Conservation (phyloP, 345 rosid genomes). For the Salix exigua region DNA sequence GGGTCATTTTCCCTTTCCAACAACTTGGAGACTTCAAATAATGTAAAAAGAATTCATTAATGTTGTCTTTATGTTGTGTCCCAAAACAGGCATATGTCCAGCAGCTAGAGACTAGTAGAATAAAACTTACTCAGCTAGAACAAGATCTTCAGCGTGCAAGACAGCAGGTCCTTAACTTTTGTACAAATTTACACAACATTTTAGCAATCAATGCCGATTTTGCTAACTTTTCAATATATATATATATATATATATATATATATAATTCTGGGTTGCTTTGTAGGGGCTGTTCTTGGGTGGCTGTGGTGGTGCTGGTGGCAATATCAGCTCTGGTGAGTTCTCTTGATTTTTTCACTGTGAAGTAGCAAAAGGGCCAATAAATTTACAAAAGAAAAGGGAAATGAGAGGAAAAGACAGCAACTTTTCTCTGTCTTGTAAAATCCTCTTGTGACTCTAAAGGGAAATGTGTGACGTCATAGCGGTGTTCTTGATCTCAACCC, state of each 20-base stretch:
- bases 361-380: not conserved
- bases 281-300: slow-evolving; percentile 90
- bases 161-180: slow-evolving; percentile 58
- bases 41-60: not conserved
- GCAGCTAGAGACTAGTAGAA: slow-evolving; percentile 88
- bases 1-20: not conserved
- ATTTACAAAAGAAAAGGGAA: too few species aligned
- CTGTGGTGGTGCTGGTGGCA: slow-evolving; percentile 62
- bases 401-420: not conserved
- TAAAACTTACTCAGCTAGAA: slow-evolving; percentile 80
- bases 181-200: not conserved
- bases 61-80: not conserved
- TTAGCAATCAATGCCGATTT: not conserved
- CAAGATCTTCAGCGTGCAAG: slow-evolving; percentile 97
- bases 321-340: slow-evolving; percentile 72
- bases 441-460: not conserved
- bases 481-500: too few species aligned
- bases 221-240: too few species aligned
- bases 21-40: not conserved
- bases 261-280: not conserved
- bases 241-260: too few species aligned
- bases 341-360: not conserved
- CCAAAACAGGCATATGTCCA: slow-evolving; percentile 86
- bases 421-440: not conserved
- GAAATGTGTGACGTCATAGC: too few species aligned